Conservation (phyloP, 108 stramenopile species). For the Parietichytrium sp. region DNA sequence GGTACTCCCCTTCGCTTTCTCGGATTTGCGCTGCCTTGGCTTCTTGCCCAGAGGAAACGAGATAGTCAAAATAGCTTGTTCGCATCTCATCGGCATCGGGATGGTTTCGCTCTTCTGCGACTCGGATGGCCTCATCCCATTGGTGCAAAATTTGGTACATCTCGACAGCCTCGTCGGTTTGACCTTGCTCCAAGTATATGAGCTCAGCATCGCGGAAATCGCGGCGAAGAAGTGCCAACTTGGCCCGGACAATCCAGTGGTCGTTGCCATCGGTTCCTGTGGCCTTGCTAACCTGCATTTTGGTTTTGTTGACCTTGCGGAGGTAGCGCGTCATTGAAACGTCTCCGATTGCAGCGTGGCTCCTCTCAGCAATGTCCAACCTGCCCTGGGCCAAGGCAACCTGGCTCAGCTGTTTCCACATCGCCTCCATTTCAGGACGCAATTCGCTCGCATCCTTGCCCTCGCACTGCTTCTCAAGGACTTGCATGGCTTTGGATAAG, state of each 20-base stretch:
- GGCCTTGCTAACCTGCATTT: conserved; percentile 31
- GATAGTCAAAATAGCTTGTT: conserved; percentile 52
- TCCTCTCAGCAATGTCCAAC: conserved; percentile 57
- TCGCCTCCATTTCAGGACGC: conserved; percentile 63
- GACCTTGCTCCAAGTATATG: conserved; percentile 59
- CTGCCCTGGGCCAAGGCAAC: conserved; percentile 51
- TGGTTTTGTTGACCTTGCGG: conserved; percentile 48
- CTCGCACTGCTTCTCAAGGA: conserved; percentile 60
- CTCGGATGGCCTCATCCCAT: conserved; percentile 61
- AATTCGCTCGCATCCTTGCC: conserved; percentile 43
- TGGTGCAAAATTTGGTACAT: conserved; percentile 63
- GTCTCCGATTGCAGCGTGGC: conserved; percentile 63
- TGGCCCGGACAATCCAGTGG: conserved; percentile 50
- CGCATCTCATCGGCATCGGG: conserved; percentile 56
- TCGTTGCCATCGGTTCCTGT: conserved; percentile 45
- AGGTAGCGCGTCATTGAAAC: conserved; percentile 57
- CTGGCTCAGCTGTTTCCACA: conserved; percentile 64
- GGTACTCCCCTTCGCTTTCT: conserved; percentile 57
- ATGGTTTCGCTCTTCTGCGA: conserved; percentile 54
- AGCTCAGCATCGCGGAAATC: conserved; percentile 58
- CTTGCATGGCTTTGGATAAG: conserved; percentile 55
- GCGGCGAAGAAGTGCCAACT: conserved; percentile 48
- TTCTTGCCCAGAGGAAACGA: conserved; percentile 63
- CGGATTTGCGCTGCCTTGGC: conserved; percentile 55
- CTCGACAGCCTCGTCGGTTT: conserved; percentile 60